A percentile compares a stretch with the other conserved stretches of the same genome.
phyloP scores from a whole-genome alignment of 2,329 filamentous ascomycete species.

The Zymoseptoria crescenta region DNA sequence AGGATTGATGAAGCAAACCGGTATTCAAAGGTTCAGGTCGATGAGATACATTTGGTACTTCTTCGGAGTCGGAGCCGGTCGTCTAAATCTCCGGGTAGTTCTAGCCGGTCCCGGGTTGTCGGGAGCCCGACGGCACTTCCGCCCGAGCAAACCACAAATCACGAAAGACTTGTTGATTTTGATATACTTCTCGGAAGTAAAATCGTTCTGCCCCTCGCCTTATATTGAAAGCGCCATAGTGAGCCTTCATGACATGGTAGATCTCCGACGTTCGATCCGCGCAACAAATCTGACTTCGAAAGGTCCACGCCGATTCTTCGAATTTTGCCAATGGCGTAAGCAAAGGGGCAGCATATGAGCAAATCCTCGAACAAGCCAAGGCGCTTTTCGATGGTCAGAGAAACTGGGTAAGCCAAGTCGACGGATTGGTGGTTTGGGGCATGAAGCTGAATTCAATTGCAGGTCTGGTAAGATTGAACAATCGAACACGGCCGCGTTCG shows the following conservation, averaged over 20 bases:
- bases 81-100: not conserved
- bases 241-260: not conserved
- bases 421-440: not conserved
- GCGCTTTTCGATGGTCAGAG: conserved; percentile 64
- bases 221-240: not conserved
- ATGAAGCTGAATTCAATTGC: not conserved
- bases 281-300: conserved; percentile 7
- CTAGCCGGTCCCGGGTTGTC: not conserved
- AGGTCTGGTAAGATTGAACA: conserved; percentile 14
- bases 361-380: conserved; percentile 63
- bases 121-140: not conserved
- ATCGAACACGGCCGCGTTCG: not conserved
- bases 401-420: conserved; percentile 59
- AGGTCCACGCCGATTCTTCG: conserved; percentile 72
- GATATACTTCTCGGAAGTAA: not conserved
- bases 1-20: not conserved
- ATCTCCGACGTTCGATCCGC: not conserved
- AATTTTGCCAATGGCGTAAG: conserved; percentile 60
- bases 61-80: not conserved
- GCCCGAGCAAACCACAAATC: too few species aligned
- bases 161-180: not conserved
- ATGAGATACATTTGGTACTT: not conserved
- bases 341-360: conserved; percentile 66
- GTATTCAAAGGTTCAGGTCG: not conserved
- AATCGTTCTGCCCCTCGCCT: not conserved